Percentiles rank a stretch among this genome's conserved stretches.
These are phyloP conservation scores for Ziziphus jujuba DNA, from an alignment of 306 rosid species.

Conservation along the genomic window DNA sequence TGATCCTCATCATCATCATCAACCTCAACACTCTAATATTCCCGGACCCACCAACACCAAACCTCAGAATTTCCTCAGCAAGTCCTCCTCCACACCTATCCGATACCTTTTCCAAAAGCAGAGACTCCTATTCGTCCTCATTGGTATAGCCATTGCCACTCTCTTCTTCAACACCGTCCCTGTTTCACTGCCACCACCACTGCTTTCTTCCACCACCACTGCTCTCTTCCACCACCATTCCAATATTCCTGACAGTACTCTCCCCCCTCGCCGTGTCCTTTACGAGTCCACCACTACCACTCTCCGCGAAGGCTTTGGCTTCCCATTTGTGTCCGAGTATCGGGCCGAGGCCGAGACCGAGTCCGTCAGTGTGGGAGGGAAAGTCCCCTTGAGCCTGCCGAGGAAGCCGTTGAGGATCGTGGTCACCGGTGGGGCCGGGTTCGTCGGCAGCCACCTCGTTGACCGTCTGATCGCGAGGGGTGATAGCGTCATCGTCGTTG, in stretches of 20 bases:
- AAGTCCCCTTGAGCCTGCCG: constrained; percentile 39
- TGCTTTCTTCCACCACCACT: background rate
- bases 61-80: background rate
- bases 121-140: constrained; percentile 32
- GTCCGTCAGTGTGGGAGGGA: constrained; percentile 25
- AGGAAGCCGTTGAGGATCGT: constrained; percentile 53
- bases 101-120: constrained; percentile 29
- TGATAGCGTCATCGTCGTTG: constrained; percentile 77
- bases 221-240: background rate
- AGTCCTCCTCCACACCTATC: constrained; percentile 11
- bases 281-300: constrained; percentile 15
- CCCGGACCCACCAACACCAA: background rate
- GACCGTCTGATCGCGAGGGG: constrained; percentile 85
- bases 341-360: no score
- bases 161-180: constrained; percentile 44
- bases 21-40: background rate
- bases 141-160: constrained; percentile 41
- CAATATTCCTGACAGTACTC: constrained; percentile 2
- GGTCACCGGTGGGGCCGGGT: constrained; percentile 96
- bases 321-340: no score
- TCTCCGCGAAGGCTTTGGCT: background rate
- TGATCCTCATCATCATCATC: no score
- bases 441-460: constrained; percentile 92
- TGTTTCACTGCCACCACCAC: constrained; percentile 1
- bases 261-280: constrained; percentile 48